Evolutionary conservation across 768 basidiomycete genomes (phyloP).

Genomic region (Amanita rimosa): DNA sequence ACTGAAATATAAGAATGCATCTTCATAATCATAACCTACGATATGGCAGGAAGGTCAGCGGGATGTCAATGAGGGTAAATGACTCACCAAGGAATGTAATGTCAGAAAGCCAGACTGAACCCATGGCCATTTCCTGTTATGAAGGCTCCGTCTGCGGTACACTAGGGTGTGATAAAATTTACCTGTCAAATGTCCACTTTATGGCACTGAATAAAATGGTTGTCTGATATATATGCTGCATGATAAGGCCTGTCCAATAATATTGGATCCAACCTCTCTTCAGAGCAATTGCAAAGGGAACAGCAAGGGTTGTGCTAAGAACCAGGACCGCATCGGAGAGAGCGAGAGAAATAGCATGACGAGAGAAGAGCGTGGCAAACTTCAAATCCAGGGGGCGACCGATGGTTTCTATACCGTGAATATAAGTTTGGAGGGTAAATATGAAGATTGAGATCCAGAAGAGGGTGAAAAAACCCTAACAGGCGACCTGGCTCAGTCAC

Average conservation of each 20-base stretch:
- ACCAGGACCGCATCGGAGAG: conserved; percentile 80
- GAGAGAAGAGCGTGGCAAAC: conserved; percentile 83
- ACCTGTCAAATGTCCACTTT: conserved; percentile 87
- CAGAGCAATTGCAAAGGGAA: conserved; percentile 73
- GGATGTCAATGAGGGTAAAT: not conserved
- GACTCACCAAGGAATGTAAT: conserved; percentile 66
- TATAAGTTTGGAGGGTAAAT: conserved; percentile 67
- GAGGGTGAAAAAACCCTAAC: conserved; percentile 84
- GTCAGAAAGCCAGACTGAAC: conserved; percentile 90
- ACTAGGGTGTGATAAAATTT: conserved; percentile 7
- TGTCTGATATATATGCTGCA: conserved; percentile 80
- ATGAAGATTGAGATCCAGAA: conserved; percentile 91
- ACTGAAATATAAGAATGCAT: conserved; percentile 90
- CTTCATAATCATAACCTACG: conserved; percentile 82
- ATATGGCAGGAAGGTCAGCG: not conserved
- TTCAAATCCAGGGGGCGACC: conserved; percentile 69
- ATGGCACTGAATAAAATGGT: conserved; percentile 61
- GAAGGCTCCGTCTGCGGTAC: not conserved
- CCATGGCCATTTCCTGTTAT: conserved; percentile 85
- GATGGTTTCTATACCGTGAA: conserved; percentile 63
- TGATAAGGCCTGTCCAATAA: conserved; percentile 57
- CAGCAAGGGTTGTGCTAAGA: conserved; percentile 60
- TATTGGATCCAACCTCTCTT: conserved; percentile 74
- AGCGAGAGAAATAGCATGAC: conserved; percentile 74
- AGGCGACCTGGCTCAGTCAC: not conserved